These are phyloP conservation scores for Cryphonectria parasitica DNA, from an alignment of 2,329 filamentous ascomycete species.

Conservation along the genomic window DNA sequence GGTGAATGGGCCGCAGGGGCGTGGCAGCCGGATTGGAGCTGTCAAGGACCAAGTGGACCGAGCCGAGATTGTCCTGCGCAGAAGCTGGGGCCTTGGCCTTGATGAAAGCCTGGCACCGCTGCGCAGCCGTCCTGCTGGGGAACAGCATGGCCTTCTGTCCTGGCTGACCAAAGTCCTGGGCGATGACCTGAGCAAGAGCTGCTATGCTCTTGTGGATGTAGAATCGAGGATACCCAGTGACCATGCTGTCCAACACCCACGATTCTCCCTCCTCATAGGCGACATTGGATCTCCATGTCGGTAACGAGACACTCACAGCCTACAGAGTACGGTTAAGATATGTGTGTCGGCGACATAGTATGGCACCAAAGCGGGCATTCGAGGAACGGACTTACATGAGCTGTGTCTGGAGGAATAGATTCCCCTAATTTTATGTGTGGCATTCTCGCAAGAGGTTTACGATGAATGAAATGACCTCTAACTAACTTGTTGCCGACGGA, in stretches of 20 bases:
- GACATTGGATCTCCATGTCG: slow-evolving; percentile 89
- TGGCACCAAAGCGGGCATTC: slow-evolving; percentile 1
- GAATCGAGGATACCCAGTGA: slow-evolving; percentile 91
- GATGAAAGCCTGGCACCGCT: slow-evolving; percentile 76
- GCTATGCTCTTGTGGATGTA: slow-evolving; percentile 87
- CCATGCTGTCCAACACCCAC: slow-evolving; percentile 85
- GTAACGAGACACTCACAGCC: slow-evolving; percentile 95
- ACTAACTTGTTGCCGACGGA: neutral
- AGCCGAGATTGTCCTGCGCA: slow-evolving; percentile 51
- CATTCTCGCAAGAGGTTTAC: slow-evolving; percentile 40
- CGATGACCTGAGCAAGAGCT: slow-evolving; percentile 70
- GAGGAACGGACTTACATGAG: slow-evolving; percentile 64
- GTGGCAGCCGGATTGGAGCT: slow-evolving; percentile 55
- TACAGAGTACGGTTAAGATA: slow-evolving; percentile 41
- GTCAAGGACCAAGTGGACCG: slow-evolving; percentile 68
- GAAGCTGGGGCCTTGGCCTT: slow-evolving; percentile 58
- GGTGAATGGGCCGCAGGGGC: slow-evolving; percentile 58
- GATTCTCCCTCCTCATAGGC: slow-evolving; percentile 91
- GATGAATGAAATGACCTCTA: neutral
- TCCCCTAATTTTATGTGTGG: slow-evolving; percentile 63
- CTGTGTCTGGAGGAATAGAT: slow-evolving; percentile 76
- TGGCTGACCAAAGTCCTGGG: slow-evolving; percentile 63
- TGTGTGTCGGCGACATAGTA: slow-evolving; percentile 5
- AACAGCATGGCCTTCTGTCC: slow-evolving; percentile 80
- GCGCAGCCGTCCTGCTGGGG: slow-evolving; percentile 71